These are phyloP conservation scores for Spatholobus suberectus DNA, from an alignment of 306 rosid genomes.

Conservation along the genomic window DNA sequence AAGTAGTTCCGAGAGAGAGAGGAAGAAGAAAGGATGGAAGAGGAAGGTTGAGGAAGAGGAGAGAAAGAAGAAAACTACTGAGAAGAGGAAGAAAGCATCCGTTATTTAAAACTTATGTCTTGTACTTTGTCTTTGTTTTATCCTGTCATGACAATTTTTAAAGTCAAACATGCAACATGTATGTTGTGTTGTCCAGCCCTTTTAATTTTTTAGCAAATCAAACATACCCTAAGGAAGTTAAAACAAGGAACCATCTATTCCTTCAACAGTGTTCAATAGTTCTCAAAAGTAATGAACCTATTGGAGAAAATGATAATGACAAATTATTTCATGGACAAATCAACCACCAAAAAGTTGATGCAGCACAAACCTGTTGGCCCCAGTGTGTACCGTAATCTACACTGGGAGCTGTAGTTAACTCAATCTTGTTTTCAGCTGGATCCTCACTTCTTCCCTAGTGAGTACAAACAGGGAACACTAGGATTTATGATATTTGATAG, in stretches of 20 bases:
- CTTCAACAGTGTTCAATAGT: conserved; percentile 12
- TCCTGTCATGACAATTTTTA: not conserved
- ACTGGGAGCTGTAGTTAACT: conserved; percentile 95
- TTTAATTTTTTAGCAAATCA: not conserved
- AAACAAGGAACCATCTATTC: conserved; percentile 1
- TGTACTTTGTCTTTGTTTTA: not conserved
- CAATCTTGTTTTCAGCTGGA: conserved; percentile 77
- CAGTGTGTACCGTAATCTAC: conserved; percentile 74
- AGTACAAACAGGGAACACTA: conserved; percentile 30
- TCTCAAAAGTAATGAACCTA: conserved; percentile 22
- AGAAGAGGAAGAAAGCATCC: not conserved
- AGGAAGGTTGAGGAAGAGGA: not conserved
- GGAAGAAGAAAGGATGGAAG: not conserved
- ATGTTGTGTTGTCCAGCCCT: not conserved
- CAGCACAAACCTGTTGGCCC: conserved; percentile 93
- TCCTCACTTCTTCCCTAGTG: conserved; percentile 88
- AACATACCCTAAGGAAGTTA: not conserved
- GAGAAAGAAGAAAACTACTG: not conserved
- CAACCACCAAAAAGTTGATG: not conserved
- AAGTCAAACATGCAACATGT: not conserved
- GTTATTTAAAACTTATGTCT: not conserved
- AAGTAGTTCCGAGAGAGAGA: not conserved
- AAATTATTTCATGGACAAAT: not conserved
- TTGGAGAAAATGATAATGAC: not conserved
- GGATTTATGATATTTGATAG: conserved; percentile 28